Evolutionary conservation across 345 rosid species (phyloP).

Genomic region (Gossypium arboreum): DNA sequence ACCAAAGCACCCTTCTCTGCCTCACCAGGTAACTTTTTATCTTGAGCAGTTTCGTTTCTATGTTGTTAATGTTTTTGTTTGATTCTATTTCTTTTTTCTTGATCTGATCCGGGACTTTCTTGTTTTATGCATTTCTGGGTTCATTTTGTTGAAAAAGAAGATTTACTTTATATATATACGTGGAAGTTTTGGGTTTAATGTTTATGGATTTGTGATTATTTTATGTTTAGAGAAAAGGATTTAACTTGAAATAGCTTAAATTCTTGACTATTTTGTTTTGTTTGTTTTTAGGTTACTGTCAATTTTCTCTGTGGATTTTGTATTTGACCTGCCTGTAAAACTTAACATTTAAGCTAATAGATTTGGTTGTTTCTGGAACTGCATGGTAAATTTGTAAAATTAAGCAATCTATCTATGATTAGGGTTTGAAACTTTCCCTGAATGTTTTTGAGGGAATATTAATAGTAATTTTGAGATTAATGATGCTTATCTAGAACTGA

Average conservation of each 20-base stretch:
- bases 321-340: not conserved
- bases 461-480: not conserved
- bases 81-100: not conserved
- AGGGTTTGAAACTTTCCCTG: not conserved
- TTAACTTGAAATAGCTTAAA: not conserved
- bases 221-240: not conserved
- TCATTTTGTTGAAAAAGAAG: not conserved
- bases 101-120: conserved; percentile 21
- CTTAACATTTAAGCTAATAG: not conserved
- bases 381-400: not conserved
- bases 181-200: not conserved
- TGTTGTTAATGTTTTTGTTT: not conserved
- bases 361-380: conserved; percentile 6
- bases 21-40: conserved; percentile 60
- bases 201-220: not conserved
- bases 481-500: not conserved
- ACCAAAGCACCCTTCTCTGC: conserved; percentile 41
- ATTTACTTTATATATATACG: not conserved
- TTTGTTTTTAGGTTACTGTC: not conserved
- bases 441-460: not conserved
- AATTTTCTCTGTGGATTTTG: not conserved
- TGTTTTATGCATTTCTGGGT: conserved; percentile 8
- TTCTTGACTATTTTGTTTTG: not conserved
- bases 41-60: not conserved
- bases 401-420: not conserved